These are phyloP conservation scores for Lactarius quietus DNA, from an alignment of 768 basidiomycete genomes.

Conservation along the genomic window DNA sequence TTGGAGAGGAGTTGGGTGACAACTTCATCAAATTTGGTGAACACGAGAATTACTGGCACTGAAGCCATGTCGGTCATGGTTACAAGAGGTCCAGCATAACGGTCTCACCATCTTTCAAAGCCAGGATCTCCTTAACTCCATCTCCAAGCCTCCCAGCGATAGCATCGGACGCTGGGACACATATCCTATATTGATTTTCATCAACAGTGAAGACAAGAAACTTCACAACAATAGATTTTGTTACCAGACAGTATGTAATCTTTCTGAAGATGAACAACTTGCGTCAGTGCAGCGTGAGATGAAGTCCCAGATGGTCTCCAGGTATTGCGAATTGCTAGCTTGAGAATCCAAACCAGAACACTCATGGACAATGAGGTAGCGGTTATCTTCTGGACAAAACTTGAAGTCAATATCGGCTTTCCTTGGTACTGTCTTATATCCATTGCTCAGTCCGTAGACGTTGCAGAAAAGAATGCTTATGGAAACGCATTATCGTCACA, in stretches of 20 bases:
- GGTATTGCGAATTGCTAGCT: background rate
- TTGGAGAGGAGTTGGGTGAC: background rate
- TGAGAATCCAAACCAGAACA: conserved; percentile 4
- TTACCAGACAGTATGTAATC: conserved; percentile 4
- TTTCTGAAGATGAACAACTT: background rate
- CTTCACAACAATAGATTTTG: too few species aligned
- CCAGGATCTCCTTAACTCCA: too few species aligned
- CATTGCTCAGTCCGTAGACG: background rate
- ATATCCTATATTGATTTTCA: background rate
- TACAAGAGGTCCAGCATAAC: too few species aligned
- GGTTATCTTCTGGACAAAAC: conserved; percentile 8
- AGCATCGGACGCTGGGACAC: background rate
- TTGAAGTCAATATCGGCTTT: too few species aligned
- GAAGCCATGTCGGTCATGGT: too few species aligned
- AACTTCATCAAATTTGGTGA: conserved; percentile 12
- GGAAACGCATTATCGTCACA: conserved; percentile 9
- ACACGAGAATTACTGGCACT: too few species aligned
- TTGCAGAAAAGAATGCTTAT: background rate
- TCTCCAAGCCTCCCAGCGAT: background rate
- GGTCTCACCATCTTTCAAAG: too few species aligned
- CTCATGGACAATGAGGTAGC: conserved; percentile 1
- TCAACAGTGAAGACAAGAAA: background rate
- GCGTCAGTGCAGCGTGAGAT: background rate
- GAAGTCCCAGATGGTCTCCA: background rate
- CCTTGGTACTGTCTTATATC: background rate